Conservation (phyloP, 345 rosid species). For the Passiflora organensis region DNA sequence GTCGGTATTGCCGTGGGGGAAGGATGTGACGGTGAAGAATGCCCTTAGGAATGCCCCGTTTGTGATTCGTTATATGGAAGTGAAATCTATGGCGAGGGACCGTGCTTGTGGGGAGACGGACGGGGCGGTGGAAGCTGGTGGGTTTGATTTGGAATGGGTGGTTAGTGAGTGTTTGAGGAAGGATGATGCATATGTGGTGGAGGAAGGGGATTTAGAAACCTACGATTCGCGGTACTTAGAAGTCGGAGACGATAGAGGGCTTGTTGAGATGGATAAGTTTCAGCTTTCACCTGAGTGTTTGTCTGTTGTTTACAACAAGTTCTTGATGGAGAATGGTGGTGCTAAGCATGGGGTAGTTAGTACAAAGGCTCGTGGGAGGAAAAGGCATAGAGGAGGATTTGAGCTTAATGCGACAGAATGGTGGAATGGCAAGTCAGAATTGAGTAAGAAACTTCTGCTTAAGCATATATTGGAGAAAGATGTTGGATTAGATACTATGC, state of each 20-base stretch:
- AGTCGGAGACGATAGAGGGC: slow-evolving; percentile 14
- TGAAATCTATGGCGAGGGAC: slow-evolving; percentile 47
- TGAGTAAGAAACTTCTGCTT: slow-evolving; percentile 65
- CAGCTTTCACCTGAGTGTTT: slow-evolving; percentile 47
- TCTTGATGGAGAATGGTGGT: slow-evolving; percentile 24
- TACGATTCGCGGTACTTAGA: slow-evolving; percentile 32
- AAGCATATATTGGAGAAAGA: slow-evolving; percentile 65
- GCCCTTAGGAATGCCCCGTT: slow-evolving; percentile 49
- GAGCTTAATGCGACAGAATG: slow-evolving; percentile 39
- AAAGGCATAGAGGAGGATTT: slow-evolving; percentile 13
- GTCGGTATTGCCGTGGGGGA: slow-evolving; percentile 71
- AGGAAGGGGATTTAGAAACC: slow-evolving; percentile 9
- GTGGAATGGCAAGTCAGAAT: slow-evolving; percentile 74
- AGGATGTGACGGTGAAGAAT: slow-evolving; percentile 66
- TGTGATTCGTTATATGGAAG: slow-evolving; percentile 67
- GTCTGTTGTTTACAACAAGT: slow-evolving; percentile 37
- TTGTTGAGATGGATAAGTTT: slow-evolving; percentile 19
- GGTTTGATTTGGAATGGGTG: slow-evolving; percentile 28
- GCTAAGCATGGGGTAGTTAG: slow-evolving; percentile 7
- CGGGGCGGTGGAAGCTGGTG: neutral
- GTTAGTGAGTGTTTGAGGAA: slow-evolving; percentile 46
- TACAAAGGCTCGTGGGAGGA: slow-evolving; percentile 10
- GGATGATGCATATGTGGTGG: slow-evolving; percentile 28
- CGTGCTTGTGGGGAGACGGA: neutral
- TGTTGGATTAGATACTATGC: slow-evolving; percentile 57